phyloP scores from a whole-genome alignment of 2,329 filamentous ascomycete genomes.

The Fusarium transvaalense region DNA sequence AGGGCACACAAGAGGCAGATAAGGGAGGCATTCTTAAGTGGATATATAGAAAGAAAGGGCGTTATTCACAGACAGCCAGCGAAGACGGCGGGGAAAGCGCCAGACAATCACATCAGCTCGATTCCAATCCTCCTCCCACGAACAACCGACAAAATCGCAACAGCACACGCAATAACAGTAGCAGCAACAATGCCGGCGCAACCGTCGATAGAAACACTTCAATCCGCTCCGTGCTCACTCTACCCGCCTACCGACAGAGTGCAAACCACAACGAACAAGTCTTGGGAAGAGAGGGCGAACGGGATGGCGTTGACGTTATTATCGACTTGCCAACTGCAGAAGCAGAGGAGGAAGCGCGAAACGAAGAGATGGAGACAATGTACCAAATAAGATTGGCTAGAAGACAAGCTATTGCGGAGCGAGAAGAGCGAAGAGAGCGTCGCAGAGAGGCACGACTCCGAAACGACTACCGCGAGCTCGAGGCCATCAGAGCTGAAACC shows the following conservation, averaged over 20 bases:
- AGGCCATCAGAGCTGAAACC: constrained; percentile 71
- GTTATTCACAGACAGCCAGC: constrained; percentile 51
- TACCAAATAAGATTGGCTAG: constrained; percentile 89
- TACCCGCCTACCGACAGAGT: constrained; percentile 84
- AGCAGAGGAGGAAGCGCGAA: constrained; percentile 81
- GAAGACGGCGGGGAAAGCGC: constrained; percentile 48
- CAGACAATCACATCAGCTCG: constrained; percentile 47
- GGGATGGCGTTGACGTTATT: constrained; percentile 90
- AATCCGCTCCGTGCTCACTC: constrained; percentile 91
- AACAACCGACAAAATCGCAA: constrained; percentile 32
- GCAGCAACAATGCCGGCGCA: constrained; percentile 47
- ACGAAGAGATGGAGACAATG: constrained; percentile 91
- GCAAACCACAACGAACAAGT: constrained; percentile 83
- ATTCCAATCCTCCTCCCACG: constrained; percentile 35
- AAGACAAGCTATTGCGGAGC: constrained; percentile 79
- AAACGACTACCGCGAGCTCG: constrained; percentile 77
- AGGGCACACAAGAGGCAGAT: constrained; percentile 33
- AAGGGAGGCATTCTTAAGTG: constrained; percentile 39
- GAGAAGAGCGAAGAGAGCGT: constrained; percentile 78
- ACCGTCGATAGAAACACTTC: constrained; percentile 84
- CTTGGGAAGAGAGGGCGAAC: constrained; percentile 88
- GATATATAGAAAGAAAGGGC: constrained; percentile 27
- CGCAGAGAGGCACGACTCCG: constrained; percentile 78
- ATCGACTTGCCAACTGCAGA: constrained; percentile 85
- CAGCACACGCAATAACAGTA: constrained; percentile 18